These are phyloP conservation scores for Colletotrichum phormii DNA, from an alignment of 2,329 filamentous ascomycete genomes.

Conservation along the genomic window DNA sequence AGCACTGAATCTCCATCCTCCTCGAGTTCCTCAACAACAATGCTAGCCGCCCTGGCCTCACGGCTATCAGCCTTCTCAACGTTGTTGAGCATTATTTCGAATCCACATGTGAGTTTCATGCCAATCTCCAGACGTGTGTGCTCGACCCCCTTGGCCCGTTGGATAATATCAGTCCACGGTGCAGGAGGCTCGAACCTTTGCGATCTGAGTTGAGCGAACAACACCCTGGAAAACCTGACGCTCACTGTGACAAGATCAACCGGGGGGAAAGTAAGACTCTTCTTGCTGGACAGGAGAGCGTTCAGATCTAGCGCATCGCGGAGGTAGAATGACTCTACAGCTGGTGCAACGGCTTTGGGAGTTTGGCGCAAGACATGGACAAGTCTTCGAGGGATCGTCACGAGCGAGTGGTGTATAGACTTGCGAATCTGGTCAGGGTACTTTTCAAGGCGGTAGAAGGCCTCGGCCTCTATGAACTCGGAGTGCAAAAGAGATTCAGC, in stretches of 20 bases:
- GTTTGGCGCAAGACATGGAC: slow-evolving; percentile 82
- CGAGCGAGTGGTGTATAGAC: slow-evolving; percentile 80
- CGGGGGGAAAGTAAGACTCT: slow-evolving; percentile 75
- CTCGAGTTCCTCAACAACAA: slow-evolving; percentile 80
- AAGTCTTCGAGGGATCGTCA: slow-evolving; percentile 83
- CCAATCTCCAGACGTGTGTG: slow-evolving; percentile 72
- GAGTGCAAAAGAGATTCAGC: slow-evolving; percentile 75
- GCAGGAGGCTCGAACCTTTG: slow-evolving; percentile 81
- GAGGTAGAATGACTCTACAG: slow-evolving; percentile 92
- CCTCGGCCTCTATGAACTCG: slow-evolving; percentile 82
- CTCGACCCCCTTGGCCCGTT: slow-evolving; percentile 41
- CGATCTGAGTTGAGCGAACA: slow-evolving; percentile 90
- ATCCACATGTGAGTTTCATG: slow-evolving; percentile 91
- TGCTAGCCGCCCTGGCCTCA: slow-evolving; percentile 77
- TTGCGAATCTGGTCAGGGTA: slow-evolving; percentile 82
- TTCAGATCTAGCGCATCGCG: slow-evolving; percentile 83
- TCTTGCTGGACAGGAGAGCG: slow-evolving; percentile 69
- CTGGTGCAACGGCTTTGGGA: slow-evolving; percentile 82
- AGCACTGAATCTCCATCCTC: slow-evolving; percentile 75
- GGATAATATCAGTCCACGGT: slow-evolving; percentile 55
- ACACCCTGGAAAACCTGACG: slow-evolving; percentile 85
- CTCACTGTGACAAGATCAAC: slow-evolving; percentile 83
- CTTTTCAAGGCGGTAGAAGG: slow-evolving; percentile 87
- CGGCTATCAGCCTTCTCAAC: slow-evolving; percentile 76
- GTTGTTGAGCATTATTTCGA: slow-evolving; percentile 85